Evolutionary conservation across 352 stramenopile genomes (phyloP).

Genomic region (Thalassiosira ordinaria): DNA sequence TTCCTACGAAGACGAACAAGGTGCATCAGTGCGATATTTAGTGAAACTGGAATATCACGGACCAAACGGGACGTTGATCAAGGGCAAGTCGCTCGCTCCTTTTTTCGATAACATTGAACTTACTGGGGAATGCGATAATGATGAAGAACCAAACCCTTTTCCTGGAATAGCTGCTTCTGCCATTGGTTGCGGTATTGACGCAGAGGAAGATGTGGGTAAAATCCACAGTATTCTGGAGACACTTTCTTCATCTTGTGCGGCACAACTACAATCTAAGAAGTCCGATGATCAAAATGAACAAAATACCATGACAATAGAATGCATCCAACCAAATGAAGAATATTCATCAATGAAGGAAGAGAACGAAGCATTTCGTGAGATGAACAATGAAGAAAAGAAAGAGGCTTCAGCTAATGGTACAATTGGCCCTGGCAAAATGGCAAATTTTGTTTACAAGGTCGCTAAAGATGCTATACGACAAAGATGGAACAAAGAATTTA

Average conservation of each 20-base stretch:
- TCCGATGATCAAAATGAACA: not conserved
- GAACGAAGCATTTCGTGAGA: slow-evolving; percentile 66
- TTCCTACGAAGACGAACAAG: slow-evolving; percentile 64
- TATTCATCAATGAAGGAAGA: slow-evolving; percentile 73
- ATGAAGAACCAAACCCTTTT: slow-evolving; percentile 39
- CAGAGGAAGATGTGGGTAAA: slow-evolving; percentile 55
- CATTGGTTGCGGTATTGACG: slow-evolving; percentile 63
- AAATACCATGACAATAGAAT: slow-evolving; percentile 41
- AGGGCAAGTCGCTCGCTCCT: slow-evolving; percentile 56
- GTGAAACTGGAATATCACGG: slow-evolving; percentile 69
- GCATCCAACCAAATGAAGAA: slow-evolving; percentile 57
- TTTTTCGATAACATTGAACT: slow-evolving; percentile 62
- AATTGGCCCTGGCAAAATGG: slow-evolving; percentile 80
- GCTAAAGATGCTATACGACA: slow-evolving; percentile 33
- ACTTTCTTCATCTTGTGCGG: slow-evolving; percentile 27
- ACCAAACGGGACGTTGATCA: slow-evolving; percentile 43
- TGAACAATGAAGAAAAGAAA: slow-evolving; percentile 59
- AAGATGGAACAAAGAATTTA: slow-evolving; percentile 30
- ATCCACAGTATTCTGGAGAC: slow-evolving; percentile 66
- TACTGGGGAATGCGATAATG: slow-evolving; percentile 17
- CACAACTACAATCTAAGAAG: slow-evolving; percentile 4
- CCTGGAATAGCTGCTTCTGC: slow-evolving; percentile 54
- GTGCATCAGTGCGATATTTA: slow-evolving; percentile 69
- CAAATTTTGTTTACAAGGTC: slow-evolving; percentile 55
- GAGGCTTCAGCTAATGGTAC: slow-evolving; percentile 43